Conservation (phyloP, 148 eudicot genomes). For the Simmondsia chinensis region DNA sequence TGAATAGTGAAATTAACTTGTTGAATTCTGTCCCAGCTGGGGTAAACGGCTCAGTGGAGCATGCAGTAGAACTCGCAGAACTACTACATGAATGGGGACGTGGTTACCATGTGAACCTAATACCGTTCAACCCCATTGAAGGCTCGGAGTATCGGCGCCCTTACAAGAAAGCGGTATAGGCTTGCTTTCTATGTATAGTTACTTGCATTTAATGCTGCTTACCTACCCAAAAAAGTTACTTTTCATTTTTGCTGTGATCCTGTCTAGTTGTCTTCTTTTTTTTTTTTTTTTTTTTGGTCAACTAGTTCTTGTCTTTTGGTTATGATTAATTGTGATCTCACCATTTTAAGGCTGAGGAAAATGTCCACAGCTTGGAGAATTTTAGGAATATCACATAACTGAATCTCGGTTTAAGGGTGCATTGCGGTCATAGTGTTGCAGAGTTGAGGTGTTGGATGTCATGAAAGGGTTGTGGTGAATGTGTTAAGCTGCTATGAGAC, state of each 20-base stretch:
- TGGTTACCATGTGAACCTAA: conserved; percentile 93
- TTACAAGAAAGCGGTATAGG: conserved; percentile 70
- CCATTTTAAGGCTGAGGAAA: background rate
- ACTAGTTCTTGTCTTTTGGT: background rate
- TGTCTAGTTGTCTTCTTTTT: background rate
- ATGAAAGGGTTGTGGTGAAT: too few species aligned
- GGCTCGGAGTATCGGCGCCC: conserved; percentile 88
- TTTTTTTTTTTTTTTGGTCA: background rate
- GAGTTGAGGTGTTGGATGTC: too few species aligned
- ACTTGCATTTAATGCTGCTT: background rate
- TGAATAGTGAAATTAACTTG: background rate
- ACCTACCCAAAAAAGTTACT: conserved; percentile 6
- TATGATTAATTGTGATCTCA: background rate
- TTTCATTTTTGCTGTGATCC: too few species aligned
- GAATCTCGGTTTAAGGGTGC: too few species aligned
- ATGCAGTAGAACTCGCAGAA: conserved; percentile 83
- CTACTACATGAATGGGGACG: conserved; percentile 86
- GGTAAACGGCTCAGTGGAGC: conserved; percentile 81
- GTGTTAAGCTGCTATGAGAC: too few species aligned
- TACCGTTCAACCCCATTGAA: conserved; percentile 91
- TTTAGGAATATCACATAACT: too few species aligned
- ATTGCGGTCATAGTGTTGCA: too few species aligned
- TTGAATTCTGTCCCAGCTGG: conserved; percentile 54
- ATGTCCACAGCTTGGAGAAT: background rate
- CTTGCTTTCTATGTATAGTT: conserved; percentile 2